A percentile compares a stretch with the other conserved stretches of the same genome.
Conservation (phyloP, 1,139 yeast genomes). For the Saccharomyces uvarum region DNA sequence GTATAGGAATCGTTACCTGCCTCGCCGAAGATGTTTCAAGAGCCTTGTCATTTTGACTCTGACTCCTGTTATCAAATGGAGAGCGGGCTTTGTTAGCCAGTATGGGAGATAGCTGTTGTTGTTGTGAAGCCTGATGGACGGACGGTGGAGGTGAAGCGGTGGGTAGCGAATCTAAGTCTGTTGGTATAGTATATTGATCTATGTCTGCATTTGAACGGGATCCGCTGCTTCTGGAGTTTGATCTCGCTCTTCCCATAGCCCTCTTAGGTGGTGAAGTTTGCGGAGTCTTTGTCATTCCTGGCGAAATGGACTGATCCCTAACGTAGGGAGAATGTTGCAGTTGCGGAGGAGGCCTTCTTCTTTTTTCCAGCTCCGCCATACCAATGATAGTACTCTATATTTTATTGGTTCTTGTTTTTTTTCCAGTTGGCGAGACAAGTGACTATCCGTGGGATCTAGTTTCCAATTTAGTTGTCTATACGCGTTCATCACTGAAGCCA, state of each 20-base stretch:
- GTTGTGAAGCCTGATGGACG: neutral
- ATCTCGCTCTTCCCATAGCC: conserved; percentile 20
- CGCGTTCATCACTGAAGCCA: neutral
- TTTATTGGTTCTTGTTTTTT: neutral
- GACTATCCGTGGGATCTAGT: neutral
- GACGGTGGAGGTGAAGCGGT: neutral
- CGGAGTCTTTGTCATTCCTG: conserved; percentile 2
- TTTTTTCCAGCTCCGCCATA: conserved; percentile 13
- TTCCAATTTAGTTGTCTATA: neutral
- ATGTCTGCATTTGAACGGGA: conserved; percentile 15
- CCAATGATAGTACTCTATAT: neutral
- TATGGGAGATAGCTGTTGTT: neutral
- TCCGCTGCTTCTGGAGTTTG: conserved; percentile 30
- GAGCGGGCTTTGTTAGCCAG: neutral
- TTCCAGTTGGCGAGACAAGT: neutral
- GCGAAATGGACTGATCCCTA: conserved; percentile 1
- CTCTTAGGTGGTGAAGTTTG: conserved; percentile 6
- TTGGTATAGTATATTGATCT: conserved; percentile 2
- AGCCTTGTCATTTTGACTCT: neutral
- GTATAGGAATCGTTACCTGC: neutral
- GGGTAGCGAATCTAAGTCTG: neutral
- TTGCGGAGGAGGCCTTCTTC: conserved; percentile 10
- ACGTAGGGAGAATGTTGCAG: conserved; percentile 6
- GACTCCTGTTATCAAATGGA: neutral
- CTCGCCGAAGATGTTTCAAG: neutral